phyloP scores from a whole-genome alignment of 192 early-diverging fungal genomes.

The Coemansia sp. region DNA sequence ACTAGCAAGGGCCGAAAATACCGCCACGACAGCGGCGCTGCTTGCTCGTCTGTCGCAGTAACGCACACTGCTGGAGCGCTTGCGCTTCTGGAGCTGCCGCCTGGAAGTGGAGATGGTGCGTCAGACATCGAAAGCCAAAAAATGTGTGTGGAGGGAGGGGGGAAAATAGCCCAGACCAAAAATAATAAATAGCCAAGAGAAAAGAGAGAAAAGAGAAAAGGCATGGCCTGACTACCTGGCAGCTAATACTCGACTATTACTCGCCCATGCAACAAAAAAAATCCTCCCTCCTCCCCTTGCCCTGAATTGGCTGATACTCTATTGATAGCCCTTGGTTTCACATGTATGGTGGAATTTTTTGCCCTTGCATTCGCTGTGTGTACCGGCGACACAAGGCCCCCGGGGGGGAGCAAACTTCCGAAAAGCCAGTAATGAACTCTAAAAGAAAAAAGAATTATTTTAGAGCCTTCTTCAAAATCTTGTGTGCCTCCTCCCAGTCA shows the following conservation, averaged over 20 bases:
- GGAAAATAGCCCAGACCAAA: background rate
- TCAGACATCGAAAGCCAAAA: background rate
- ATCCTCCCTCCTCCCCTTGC: too few relatives aligned
- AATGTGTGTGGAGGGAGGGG: too few relatives aligned
- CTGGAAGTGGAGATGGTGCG: background rate
- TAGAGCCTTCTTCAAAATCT: constrained; percentile 79
- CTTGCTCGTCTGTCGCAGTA: background rate
- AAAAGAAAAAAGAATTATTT: constrained; percentile 18
- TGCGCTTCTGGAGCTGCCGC: background rate
- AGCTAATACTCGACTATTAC: too few relatives aligned
- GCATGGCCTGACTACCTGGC: too few relatives aligned
- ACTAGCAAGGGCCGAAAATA: background rate
- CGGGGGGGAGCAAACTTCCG: too few relatives aligned
- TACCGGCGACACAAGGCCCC: background rate
- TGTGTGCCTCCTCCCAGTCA: constrained; percentile 78
- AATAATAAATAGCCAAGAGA: background rate
- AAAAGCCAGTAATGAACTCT: background rate
- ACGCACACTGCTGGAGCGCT: background rate
- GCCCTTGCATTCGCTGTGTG: too few relatives aligned
- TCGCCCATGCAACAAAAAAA: too few relatives aligned
- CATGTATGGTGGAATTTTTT: too few relatives aligned
- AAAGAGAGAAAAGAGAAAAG: background rate
- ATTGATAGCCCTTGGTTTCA: too few relatives aligned
- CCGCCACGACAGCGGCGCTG: background rate
- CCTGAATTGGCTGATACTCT: too few relatives aligned